phyloP scores from a whole-genome alignment of 441 rosid genomes.

The Brassica hybrid region DNA sequence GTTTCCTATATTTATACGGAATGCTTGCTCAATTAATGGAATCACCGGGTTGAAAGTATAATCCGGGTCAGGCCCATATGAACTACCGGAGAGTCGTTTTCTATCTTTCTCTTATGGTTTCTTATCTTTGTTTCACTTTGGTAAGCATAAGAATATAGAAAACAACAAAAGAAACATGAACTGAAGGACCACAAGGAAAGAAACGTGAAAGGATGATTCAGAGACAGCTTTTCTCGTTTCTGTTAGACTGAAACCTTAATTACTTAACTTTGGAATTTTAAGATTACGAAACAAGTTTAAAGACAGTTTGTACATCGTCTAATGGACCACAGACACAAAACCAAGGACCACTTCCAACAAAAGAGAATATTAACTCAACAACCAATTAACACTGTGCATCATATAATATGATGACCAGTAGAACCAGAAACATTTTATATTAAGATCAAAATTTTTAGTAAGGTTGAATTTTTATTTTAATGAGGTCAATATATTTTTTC shows the following conservation, averaged over 20 bases:
- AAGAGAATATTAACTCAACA: conserved; percentile 40
- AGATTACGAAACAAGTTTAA: conserved; percentile 32
- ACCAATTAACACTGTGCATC: conserved; percentile 36
- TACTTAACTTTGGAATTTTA: conserved; percentile 29
- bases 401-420: conserved; percentile 22
- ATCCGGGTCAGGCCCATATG: conserved; percentile 25
- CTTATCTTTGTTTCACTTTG: background rate
- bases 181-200: conserved; percentile 32
- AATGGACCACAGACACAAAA: conserved; percentile 43
- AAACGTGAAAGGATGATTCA: conserved; percentile 24
- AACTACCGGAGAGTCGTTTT: background rate
- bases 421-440: no score
- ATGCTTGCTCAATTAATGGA: background rate
- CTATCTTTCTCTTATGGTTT: background rate
- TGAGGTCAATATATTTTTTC: no score
- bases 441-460: no score
- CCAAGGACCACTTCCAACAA: conserved; percentile 44
- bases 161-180: background rate
- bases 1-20: no score
- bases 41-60: background rate
- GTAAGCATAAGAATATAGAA: background rate
- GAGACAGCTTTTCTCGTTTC: conserved; percentile 20
- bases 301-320: conserved; percentile 34
- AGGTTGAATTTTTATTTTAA: no score
- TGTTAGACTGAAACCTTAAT: conserved; percentile 37